phyloP scores from a whole-genome alignment of 805 yeast genomes.

The Groenewaldozyma salmanticensis region DNA sequence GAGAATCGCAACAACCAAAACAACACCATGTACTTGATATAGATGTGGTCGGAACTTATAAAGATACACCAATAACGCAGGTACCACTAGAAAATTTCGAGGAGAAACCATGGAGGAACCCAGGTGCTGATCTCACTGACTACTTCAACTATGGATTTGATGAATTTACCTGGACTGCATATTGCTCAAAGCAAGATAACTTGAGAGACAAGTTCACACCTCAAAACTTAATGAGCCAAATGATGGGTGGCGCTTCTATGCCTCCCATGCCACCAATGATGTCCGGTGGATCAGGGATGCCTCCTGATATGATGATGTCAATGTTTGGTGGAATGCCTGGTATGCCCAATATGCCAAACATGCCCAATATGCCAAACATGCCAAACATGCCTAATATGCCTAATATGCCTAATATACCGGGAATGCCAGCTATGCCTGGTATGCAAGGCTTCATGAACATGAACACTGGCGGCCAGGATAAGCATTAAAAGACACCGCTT shows the following conservation, averaged over 20 bases:
- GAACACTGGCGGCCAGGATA: no score
- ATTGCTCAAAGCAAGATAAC: slow-evolving; percentile 80
- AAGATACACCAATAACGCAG: slow-evolving; percentile 77
- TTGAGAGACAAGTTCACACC: slow-evolving; percentile 74
- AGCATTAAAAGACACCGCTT: background rate
- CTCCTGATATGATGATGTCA: slow-evolving; percentile 30
- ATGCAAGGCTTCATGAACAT: no score
- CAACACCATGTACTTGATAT: slow-evolving; percentile 41
- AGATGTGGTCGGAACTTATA: slow-evolving; percentile 60
- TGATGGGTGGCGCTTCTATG: slow-evolving; percentile 8
- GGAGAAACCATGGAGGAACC: slow-evolving; percentile 97
- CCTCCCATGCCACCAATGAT: slow-evolving; percentile 22
- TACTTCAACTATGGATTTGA: slow-evolving; percentile 96
- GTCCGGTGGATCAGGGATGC: slow-evolving; percentile 12
- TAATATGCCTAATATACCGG: slow-evolving; percentile 5
- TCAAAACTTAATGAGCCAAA: slow-evolving; percentile 50
- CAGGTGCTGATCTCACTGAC: slow-evolving; percentile 91
- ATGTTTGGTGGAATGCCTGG: slow-evolving; percentile 18
- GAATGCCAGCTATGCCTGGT: slow-evolving; percentile 6
- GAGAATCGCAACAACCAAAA: slow-evolving; percentile 5
- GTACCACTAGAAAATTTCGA: slow-evolving; percentile 70
- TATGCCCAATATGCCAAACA: slow-evolving; percentile 20
- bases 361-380: slow-evolving; percentile 12
- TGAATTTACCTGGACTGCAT: slow-evolving; percentile 92
- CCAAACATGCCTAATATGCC: slow-evolving; percentile 12